Evolutionary conservation across 2,329 filamentous ascomycete genomes (phyloP).

Genomic region (Monosporascus sp.): DNA sequence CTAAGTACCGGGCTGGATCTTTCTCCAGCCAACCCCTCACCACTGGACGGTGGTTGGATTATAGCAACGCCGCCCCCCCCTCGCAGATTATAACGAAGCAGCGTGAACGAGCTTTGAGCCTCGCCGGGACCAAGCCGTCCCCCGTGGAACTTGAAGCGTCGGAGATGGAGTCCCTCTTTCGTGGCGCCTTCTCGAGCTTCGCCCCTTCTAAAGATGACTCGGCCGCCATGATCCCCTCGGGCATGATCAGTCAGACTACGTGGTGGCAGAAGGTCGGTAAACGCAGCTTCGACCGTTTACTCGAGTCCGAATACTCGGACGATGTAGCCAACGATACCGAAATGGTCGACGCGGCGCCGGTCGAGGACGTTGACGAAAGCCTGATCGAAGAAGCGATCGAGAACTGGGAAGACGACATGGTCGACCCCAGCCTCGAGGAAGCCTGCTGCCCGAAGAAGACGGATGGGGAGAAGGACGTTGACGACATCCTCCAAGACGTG

Average conservation of each 20-base stretch:
- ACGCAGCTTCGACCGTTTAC: conserved; percentile 58
- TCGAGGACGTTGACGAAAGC: conserved; percentile 44
- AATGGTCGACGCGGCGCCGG: conserved; percentile 20
- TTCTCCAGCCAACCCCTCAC: conserved; percentile 64
- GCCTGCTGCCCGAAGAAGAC: conserved; percentile 45
- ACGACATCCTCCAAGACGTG: conserved; percentile 68
- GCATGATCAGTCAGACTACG: conserved; percentile 57
- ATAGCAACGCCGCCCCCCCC: conserved; percentile 57
- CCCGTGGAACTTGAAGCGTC: conserved; percentile 52
- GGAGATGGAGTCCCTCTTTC: conserved; percentile 70
- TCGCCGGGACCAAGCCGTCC: conserved; percentile 54
- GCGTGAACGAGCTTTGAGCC: conserved; percentile 66
- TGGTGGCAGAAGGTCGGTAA: conserved; percentile 74
- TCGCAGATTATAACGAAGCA: conserved; percentile 57
- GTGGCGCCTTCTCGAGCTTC: conserved; percentile 74
- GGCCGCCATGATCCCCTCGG: conserved; percentile 62
- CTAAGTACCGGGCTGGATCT: conserved; percentile 47
- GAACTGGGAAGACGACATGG: conserved; percentile 50
- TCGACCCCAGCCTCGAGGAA: conserved; percentile 54
- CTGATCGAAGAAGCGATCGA: conserved; percentile 50
- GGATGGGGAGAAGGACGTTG: conserved; percentile 53
- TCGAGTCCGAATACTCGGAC: conserved; percentile 43
- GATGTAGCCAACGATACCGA: conserved; percentile 30
- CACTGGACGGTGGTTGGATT: conserved; percentile 65
- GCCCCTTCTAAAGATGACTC: conserved; percentile 72